Base-by-base conservation (phyloP, 192 early-diverging fungal genomes). In the Powellomyces hirtus region DNA sequence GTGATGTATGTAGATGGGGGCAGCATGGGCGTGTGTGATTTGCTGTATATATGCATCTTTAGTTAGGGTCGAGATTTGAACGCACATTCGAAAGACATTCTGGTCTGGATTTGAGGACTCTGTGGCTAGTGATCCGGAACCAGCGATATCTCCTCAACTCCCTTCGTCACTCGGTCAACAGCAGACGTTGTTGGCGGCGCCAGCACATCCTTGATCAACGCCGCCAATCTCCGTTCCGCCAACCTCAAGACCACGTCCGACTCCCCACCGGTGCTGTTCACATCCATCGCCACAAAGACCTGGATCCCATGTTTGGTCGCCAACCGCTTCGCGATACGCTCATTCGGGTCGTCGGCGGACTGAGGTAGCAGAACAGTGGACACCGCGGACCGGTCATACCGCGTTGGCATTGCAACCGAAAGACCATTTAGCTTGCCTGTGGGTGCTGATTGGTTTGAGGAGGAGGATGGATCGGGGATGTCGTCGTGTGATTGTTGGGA, bases 351-450 rank as follows among this genome's bases (percentile, higher is more conserved):
- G 36, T 70, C 68, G 35, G 49, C 59, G 5, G 33, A 6, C 0
- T 31, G 20, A 0, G 57, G 38, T 3, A 62, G 37, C 31, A 70
- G 37, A 10, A 31, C n/a, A 13, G 68, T 52, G 11, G 26, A 38
- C 36, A 46, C 30, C 20, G 68, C 68, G 1, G 45, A n/a, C 33
- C 27, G 18, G 35, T 52, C 68, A 51, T 52, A 70, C 20, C 33
- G 33, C 26, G 68, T 70, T 20, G 68, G 68, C 68, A 70, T 62
- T 14, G 68, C 68, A 11, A 70, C 59, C 4, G 68, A 50, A 1
- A 70, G 60, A 18, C 59, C 59, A 26, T 2, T 22, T 14, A 70
- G 50, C 50, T 26, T 14, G 20, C 68, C 68, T 18, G 50, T 65
- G 5, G 53, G 53, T 4, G 53, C 29, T 30, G 53, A 27, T 2